Base-by-base conservation (phyloP, 2,329 filamentous ascomycete species). In the Pochonia chlamydosporia region DNA sequence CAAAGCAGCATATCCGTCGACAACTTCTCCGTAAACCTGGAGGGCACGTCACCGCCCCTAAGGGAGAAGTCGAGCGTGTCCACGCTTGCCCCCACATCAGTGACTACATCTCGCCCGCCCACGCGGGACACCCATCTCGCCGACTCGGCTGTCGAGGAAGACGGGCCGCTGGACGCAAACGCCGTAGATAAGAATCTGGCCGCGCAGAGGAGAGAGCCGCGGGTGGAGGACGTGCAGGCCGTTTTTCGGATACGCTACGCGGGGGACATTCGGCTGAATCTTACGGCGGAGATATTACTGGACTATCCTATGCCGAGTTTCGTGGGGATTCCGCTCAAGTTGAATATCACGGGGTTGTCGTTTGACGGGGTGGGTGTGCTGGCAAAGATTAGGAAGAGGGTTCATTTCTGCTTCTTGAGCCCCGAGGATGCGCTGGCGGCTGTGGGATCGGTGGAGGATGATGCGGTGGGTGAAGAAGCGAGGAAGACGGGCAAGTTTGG, bases 301-400 rank as follows among this genome's bases (percentile, higher is more conserved):
- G 93, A 99, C 67, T 99, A 99, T 64, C 93, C 93, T 1, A 97
- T 97, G 89, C 91, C 91, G 35, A 95, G 89, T 70, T 99, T 99
- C 60, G 92, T 97, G 3, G 90, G 91, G 11, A 92, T 99, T 51
- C 93, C 93, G 1, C 78, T 99, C 40, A 92, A 93, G 65, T 76
- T 99, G 23, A 96, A 92, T 64, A 95, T 99, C 56, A 97, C 93
- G 1, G 93, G 93, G 0, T 70, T 99, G 50, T 90, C 87, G 0
- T 99, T 99, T 68, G 92, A 99, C 62, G 93, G 93, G 1, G 88
- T 97, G 9, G 92, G 91, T 1, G 88, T 97, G 40, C 68, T 96
- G 48, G 93, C 93, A 9, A 86, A 95, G 66, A 96, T 97, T 54
- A 84, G 91, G 53, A 89, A 87, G 66, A 76, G 87, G 52, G 84